phyloP scores from a whole-genome alignment of 1,284 basidiomycete species.

The Phellinidium pouzarii region DNA sequence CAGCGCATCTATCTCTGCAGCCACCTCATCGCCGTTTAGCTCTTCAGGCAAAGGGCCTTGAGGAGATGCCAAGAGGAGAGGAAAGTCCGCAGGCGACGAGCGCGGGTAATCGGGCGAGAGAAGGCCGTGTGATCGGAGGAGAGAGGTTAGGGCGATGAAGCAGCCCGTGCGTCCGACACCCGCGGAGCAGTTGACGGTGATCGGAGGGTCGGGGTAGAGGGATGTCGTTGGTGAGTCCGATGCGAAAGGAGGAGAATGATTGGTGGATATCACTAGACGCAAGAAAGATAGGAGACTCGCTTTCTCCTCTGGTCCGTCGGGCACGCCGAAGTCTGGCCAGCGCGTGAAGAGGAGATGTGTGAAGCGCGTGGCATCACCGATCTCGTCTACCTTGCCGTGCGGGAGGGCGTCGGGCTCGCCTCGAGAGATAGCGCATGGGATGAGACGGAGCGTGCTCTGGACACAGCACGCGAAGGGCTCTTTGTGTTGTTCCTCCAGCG shows the following conservation, averaged over 20 bases:
- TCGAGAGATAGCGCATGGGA: slow-evolving; percentile 25
- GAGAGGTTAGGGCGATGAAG: slow-evolving; percentile 73
- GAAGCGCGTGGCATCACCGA: slow-evolving; percentile 41
- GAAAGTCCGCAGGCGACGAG: slow-evolving; percentile 21
- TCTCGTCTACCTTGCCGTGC: slow-evolving; percentile 21
- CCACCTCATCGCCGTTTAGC: slow-evolving; percentile 54
- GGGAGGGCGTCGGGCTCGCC: slow-evolving; percentile 22
- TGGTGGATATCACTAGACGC: slow-evolving; percentile 52
- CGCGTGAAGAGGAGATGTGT: slow-evolving; percentile 66
- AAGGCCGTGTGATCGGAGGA: slow-evolving; percentile 53
- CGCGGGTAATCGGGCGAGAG: slow-evolving; percentile 30
- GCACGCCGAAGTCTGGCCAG: slow-evolving; percentile 83
- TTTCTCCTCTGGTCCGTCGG: slow-evolving; percentile 44
- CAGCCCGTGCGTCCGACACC: slow-evolving; percentile 89
- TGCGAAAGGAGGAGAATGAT: slow-evolving; percentile 34
- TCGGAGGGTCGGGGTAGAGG: slow-evolving; percentile 55
- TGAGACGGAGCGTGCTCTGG: slow-evolving; percentile 45
- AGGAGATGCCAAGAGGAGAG: slow-evolving; percentile 37
- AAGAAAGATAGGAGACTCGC: slow-evolving; percentile 54
- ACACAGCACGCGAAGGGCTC: slow-evolving; percentile 53
- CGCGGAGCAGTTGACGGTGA: slow-evolving; percentile 82
- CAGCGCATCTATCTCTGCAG: slow-evolving; percentile 66
- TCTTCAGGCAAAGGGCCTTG: slow-evolving; percentile 48
- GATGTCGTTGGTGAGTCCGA: slow-evolving; percentile 16
- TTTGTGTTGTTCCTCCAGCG: slow-evolving; percentile 37